Base-by-base conservation (phyloP, 192 early-diverging fungal genomes). In the Coemansia umbellata region DNA sequence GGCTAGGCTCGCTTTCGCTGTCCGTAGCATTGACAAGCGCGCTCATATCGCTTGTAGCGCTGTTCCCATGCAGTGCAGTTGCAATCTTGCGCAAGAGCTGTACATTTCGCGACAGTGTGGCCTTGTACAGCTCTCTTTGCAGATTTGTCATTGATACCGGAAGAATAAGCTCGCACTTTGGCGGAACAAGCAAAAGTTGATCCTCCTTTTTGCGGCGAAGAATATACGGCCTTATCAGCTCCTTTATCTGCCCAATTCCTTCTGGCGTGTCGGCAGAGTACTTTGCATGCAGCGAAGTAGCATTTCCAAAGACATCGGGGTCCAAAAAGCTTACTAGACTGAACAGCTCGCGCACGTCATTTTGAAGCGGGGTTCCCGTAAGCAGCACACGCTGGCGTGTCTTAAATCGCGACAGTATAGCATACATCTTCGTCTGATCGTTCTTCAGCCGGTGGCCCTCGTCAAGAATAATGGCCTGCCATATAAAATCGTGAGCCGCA, bases 361-460 rank as follows among this genome's bases (percentile, higher is more conserved):
- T 99, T 66, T 97, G 94, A 40, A 99, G 77, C 17, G 95, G 95
- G 5, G 97, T 99, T 17, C 97, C 97, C 0, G 97, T 99, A 52
- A 99, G 91, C 31, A 99, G 67, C 0, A 98, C 70, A 1, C 97
- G 86, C 62, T 93, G 93, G 22, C 79, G 78, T 3, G 90, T 85
- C 24, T 81, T 51, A 54, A 96, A 93, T 19, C 82, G 80, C 48
- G 73, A 79, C 23, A 99, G 75, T 5, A 85, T 84, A 60, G 91
- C 84, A 68, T 93, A 87, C 14, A 95, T 80, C 52, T 91, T 87
- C 0, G 93, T 89, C 44, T 86, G 86, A 10, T 82, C 81, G 66
- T 97, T 99, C 54, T 98, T 98, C 42, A 99, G 80, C 31, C 94
- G 85, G 60, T 99, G 97, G 18, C 92, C 95, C 74, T 99, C 97